Percentiles rank a stretch among this genome's conserved stretches.
Evolutionary conservation across 192 early-diverging fungal species (phyloP).

Genomic region (Phlyctochytrium planicorne): DNA sequence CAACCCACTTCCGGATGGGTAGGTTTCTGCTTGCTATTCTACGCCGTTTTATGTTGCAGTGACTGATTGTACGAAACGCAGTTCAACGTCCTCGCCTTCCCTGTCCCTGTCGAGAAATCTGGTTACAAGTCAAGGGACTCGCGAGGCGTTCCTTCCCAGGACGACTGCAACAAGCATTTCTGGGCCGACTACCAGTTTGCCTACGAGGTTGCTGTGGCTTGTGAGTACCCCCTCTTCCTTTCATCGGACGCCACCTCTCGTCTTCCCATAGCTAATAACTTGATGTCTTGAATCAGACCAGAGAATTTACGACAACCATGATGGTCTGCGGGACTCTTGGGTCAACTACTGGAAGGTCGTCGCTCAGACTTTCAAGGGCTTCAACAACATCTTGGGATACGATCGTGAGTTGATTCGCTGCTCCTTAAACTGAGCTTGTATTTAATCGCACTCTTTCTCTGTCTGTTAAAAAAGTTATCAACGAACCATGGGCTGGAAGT

Average conservation of each 20-base stretch:
- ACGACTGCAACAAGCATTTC: conserved; percentile 11
- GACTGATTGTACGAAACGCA: no score
- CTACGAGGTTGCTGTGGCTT: conserved; percentile 42
- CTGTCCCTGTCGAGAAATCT: conserved; percentile 11
- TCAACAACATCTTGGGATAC: conserved; percentile 60
- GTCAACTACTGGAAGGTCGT: conserved; percentile 58
- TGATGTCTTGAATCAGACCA: no score
- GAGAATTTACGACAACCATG: conserved; percentile 56
- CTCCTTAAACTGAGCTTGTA: no score
- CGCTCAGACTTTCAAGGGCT: conserved; percentile 41
- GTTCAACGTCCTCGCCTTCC: conserved; percentile 20
- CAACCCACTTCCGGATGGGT: no score
- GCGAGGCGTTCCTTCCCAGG: conserved; percentile 17
- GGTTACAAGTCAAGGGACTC: conserved; percentile 14
- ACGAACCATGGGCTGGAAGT: neutral
- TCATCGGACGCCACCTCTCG: no score
- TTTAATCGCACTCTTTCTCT: no score
- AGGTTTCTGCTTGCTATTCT: no score
- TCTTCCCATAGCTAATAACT: no score
- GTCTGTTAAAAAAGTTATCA: no score
- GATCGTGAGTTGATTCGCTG: no score
- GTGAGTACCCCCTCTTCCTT: no score
- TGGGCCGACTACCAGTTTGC: conserved; percentile 33
- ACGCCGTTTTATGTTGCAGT: no score
- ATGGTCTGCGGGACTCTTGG: conserved; percentile 54